phyloP scores from a whole-genome alignment of 371 early-diverging fungal genomes.

The Lichtheimia corymbifera region DNA sequence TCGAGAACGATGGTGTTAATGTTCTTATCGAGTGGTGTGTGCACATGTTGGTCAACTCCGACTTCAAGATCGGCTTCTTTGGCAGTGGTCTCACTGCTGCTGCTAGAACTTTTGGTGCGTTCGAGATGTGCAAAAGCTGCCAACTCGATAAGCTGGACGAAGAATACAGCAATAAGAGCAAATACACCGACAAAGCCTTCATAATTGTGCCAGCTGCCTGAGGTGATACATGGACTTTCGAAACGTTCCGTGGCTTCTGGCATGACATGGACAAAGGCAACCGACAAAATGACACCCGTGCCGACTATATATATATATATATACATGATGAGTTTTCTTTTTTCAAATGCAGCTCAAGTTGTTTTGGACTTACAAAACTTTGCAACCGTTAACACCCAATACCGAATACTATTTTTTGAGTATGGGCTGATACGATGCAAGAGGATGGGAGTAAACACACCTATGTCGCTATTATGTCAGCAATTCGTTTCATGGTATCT shows the following conservation, averaged over 20 bases:
- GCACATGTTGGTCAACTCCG: neutral
- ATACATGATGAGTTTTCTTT: neutral
- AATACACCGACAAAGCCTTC: slow-evolving; percentile 48
- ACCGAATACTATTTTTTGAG: slow-evolving; percentile 23
- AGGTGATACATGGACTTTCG: slow-evolving; percentile 39
- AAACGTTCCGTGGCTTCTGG: slow-evolving; percentile 44
- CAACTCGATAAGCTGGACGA: slow-evolving; percentile 42
- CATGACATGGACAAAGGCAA: slow-evolving; percentile 52
- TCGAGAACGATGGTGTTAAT: slow-evolving; percentile 72
- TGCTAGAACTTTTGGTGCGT: neutral
- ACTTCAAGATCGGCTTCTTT: slow-evolving; percentile 8
- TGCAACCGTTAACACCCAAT: slow-evolving; percentile 39
- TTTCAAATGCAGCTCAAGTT: no score
- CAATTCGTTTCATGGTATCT: neutral
- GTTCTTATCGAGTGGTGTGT: slow-evolving; percentile 32
- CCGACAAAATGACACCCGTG: slow-evolving; percentile 48
- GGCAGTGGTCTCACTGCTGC: neutral
- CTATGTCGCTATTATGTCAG: slow-evolving; percentile 1
- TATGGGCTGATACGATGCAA: slow-evolving; percentile 35
- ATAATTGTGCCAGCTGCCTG: slow-evolving; percentile 34
- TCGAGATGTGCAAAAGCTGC: slow-evolving; percentile 32
- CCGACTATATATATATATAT: slow-evolving; percentile 26
- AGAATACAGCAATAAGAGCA: slow-evolving; percentile 48
- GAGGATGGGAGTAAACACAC: slow-evolving; percentile 36
- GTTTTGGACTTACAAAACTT: slow-evolving; percentile 41